Evolutionary conservation across 192 early-diverging fungal species (phyloP), one percentile per base, ranked within the genome.

Genomic region (Paraglomus occultum): DNA sequence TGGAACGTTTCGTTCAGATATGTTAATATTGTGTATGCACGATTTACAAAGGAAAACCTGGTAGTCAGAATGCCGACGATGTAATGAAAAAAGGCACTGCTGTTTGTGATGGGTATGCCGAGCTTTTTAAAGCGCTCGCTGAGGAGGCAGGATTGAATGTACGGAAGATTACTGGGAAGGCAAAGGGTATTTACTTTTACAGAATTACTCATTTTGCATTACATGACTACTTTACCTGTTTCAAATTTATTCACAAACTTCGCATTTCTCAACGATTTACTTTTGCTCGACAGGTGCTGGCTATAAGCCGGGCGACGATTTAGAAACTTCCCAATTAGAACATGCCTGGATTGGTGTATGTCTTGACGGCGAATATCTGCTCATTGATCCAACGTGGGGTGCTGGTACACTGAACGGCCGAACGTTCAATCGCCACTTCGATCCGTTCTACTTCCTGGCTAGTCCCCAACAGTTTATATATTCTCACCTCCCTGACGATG

Each of bases 361-460:
- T 10, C 47, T 86, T 18, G 48, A 83, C 49, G 84, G 83, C 18
- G 79, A 83, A 63, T 81, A 75, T 48, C 71, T 82, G 14, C 72
- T 87, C 64, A 80, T 87, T 31, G 85, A 87, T 42, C 77, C 82
- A 4, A 87, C 85, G 18, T 87, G 85, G 85, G 85, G 83, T 44
- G 79, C 85, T 4, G 85, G 85, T 6, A 31, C 66, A 15, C 18
- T 73, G 23, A 47, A 69, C 2, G 76, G 74, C 9, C 67, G 67
- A 5, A 65, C 62, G 1, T 85, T 83, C 68, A 69, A 70, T 46
- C 80, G 76, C 44, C 51, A 71, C 39, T 87, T 80, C 73, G 59
- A 85, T 22, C 79, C 82, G 17, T 83, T 81, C 55, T 82, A 84
- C 77, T 87, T 87, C 71, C 73, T 87, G 42, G 73, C 79, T 11